Evolutionary conservation across 1,139 yeast species (phyloP), one percentile per base, ranked within the genome.

Genomic region (Nakaseomyces sp.): DNA sequence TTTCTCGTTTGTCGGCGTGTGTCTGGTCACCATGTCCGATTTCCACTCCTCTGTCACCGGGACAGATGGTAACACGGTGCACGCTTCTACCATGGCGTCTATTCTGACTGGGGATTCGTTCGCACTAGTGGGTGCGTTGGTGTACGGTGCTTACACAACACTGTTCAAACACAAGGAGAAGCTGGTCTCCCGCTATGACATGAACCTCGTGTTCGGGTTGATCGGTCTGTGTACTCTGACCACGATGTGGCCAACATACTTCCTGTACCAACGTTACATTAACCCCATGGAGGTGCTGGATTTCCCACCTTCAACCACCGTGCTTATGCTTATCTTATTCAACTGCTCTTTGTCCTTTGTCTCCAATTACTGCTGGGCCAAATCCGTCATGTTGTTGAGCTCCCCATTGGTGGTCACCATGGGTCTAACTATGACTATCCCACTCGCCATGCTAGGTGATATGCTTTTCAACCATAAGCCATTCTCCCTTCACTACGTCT

Each of bases 361-460:
- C 17, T 82, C 94, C 28, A 97, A 89, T 59, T 86, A 82, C 54
- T 79, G 93, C 56, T 89, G 97, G 97, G 94, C 95, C 37, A 76
- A 85, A 53, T 94, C 96, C 0, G 38, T 35, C n/a, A 91, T 88
- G 72, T 71, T 89, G 24, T 68, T 89, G 59, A 89, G 96, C 1
- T 80, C 91, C 40, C 97, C 97, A 0, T 70, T 89, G 51, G 88
- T 95, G 0, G 96, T 88, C 3, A 89, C 97, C 0, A 94, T 88
- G 12, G 97, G 97, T 0, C 71, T 89, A 38, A 81, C 94, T 18
- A 77, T 89, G 54, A 86, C 96, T 0, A 89, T 89, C 31, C 97
- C 97, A 0, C 71, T 89, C 48, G 95, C 96, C 1, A 82, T 89
- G 86, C 64, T 87, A 17, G 96, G 96, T 22, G 98, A 91, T 58